Base-by-base conservation (phyloP, 768 basidiomycete species). In the Tubosaeta sp. region DNA sequence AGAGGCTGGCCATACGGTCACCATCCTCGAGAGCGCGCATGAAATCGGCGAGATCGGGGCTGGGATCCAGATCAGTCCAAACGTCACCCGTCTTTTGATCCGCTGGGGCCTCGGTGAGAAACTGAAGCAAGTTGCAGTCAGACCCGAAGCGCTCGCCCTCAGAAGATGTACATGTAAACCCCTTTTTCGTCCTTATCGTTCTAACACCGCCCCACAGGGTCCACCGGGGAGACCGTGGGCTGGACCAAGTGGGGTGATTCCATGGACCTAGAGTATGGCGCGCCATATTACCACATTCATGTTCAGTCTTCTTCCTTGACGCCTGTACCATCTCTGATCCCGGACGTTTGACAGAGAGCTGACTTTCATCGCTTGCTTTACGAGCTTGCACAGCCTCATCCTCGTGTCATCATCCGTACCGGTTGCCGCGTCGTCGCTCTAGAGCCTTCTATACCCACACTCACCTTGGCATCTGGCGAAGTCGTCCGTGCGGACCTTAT, bases 81-180 rank as follows among this genome's bases (percentile, higher is more conserved):
- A 80, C 56, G 39, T 79, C 14, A 71, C 68, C 17, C 66, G 75
- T n/a, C 69, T 80, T 10, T 65, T 82, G 46, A 67, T 74, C 33
- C 69, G 77, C 1, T 82, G 80, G 79, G 80, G 80, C 16, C 69
- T 81, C 6, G 71, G 65, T 0, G 68, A 75, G 1, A 65, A 71
- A 27, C 64, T 82, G 7, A 62, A 71, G 6, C 57, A 69, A 43
- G 39, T 73, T 3, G 65, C 65, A 0, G 74, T 79, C 25, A 59
- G 67, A 34, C 79, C 79, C 0, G 62, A 67, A 5, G 69, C 67
- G 2, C 57, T 78, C 25, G 65, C 69, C 0, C 67, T 80, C 48
- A 68, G 73, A 32, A 63, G 77, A 66, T 82, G 78, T 74, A 51
- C 46, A 64, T 63, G 14, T 7, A n/a, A 0, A n/a, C 6, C 10